These are phyloP conservation scores for Sclerotinia borealis DNA, from an alignment of 2,329 filamentous ascomycete species.

Conservation along the genomic window DNA sequence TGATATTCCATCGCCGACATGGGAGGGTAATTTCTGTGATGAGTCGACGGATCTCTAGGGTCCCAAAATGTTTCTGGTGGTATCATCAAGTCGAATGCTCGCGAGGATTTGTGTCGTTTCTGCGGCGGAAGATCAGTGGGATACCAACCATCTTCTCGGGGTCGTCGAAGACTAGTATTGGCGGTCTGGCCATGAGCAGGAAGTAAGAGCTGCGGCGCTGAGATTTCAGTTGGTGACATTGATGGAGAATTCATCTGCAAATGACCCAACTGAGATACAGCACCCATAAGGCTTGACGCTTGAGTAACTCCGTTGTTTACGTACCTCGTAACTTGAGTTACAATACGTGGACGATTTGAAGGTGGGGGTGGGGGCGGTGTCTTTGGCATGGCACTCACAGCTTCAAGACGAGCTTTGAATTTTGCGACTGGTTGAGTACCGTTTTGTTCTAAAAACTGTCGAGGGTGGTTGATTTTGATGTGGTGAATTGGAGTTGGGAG, in stretches of 20 bases:
- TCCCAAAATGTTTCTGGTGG: conserved; percentile 55
- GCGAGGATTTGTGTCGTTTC: conserved; percentile 45
- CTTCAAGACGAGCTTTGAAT: neutral
- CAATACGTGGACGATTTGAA: conserved; percentile 6
- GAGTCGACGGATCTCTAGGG: conserved; percentile 45
- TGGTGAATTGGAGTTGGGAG: conserved; percentile 23
- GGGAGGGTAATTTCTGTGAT: conserved; percentile 57
- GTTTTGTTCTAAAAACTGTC: conserved; percentile 9
- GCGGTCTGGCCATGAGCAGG: conserved; percentile 12
- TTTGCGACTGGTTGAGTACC: neutral
- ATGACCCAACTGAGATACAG: conserved; percentile 31
- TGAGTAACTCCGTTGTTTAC: conserved; percentile 9
- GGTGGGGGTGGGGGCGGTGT: conserved; percentile 17
- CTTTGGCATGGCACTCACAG: conserved; percentile 7
- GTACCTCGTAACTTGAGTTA: conserved; percentile 2
- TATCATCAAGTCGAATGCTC: conserved; percentile 52
- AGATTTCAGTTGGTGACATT: conserved; percentile 12
- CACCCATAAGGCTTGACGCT: conserved; percentile 29
- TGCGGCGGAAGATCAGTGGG: conserved; percentile 36
- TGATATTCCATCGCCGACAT: conserved; percentile 56
- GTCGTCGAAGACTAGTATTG: conserved; percentile 28
- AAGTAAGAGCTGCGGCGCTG: conserved; percentile 13
- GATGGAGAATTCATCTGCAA: conserved; percentile 31
- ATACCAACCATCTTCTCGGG: conserved; percentile 26
- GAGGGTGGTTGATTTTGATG: neutral